A percentile compares a stretch with the other conserved stretches of the same genome.
phyloP scores from a whole-genome alignment of 129 eudicot species.

The Artemisia argyi region DNA sequence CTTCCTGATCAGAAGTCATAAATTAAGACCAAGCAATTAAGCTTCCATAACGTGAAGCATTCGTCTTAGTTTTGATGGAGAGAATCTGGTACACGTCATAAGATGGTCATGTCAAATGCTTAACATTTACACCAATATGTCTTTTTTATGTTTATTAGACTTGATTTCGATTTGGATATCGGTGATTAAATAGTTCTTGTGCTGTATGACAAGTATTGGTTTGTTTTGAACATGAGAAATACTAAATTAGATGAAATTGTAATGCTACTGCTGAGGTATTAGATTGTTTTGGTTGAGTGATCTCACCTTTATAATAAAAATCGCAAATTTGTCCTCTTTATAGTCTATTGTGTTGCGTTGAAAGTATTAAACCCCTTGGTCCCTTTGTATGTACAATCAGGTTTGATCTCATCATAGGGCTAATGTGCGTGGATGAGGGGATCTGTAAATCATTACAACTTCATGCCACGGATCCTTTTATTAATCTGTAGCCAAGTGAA shows the following conservation, averaged over 20 bases:
- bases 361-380: not conserved
- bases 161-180: constrained; percentile 23
- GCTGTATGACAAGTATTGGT: constrained; percentile 10
- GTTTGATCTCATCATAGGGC: not conserved
- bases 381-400: constrained; percentile 2
- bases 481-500: not conserved
- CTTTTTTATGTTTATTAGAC: constrained; percentile 7
- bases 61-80: constrained; percentile 1
- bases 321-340: not conserved
- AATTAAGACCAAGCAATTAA: constrained; percentile 5
- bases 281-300: constrained; percentile 14
- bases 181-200: not conserved
- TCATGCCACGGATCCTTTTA: not conserved
- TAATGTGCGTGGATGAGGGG: not conserved
- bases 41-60: constrained; percentile 25
- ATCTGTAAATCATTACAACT: not conserved
- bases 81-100: constrained; percentile 9
- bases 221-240: constrained; percentile 17
- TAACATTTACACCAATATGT: constrained; percentile 15
- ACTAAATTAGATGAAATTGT: constrained; percentile 22
- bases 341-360: not conserved
- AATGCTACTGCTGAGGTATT: constrained; percentile 1
- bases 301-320: constrained; percentile 24
- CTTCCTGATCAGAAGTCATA: constrained; percentile 38
- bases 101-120: not conserved